phyloP scores from a whole-genome alignment of 257 asterid species.

The Prunella vulgaris region DNA sequence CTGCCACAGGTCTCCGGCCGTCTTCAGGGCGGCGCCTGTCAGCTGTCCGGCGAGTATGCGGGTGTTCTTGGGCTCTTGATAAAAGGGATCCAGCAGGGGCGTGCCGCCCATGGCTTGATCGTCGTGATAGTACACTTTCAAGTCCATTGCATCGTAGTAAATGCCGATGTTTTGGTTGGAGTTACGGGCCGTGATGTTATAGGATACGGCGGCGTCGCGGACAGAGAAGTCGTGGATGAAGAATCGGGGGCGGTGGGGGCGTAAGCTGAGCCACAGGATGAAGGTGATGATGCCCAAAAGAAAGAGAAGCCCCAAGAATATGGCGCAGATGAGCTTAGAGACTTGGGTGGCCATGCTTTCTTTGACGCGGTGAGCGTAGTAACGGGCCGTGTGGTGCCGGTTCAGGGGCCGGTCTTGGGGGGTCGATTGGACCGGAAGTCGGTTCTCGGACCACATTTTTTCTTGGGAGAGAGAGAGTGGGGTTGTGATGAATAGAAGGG shows the following conservation, averaged over 20 bases:
- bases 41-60: slow-evolving; percentile 45
- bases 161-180: slow-evolving; percentile 59
- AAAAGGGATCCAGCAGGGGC: slow-evolving; percentile 43
- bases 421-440: slow-evolving; percentile 33
- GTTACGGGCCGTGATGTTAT: slow-evolving; percentile 65
- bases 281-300: slow-evolving; percentile 59
- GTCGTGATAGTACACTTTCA: slow-evolving; percentile 49
- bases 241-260: slow-evolving; percentile 90
- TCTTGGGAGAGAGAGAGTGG: background rate
- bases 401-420: slow-evolving; percentile 29
- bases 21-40: slow-evolving; percentile 46
- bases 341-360: slow-evolving; percentile 73
- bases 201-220: slow-evolving; percentile 38
- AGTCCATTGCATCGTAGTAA: slow-evolving; percentile 51
- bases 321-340: slow-evolving; percentile 67
- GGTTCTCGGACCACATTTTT: slow-evolving; percentile 25
- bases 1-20: slow-evolving; percentile 43
- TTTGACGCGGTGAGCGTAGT: slow-evolving; percentile 75
- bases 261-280: slow-evolving; percentile 82
- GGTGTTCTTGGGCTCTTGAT: slow-evolving; percentile 69
- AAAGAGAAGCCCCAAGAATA: slow-evolving; percentile 52
- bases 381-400: slow-evolving; percentile 69
- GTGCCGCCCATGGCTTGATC: slow-evolving; percentile 41
- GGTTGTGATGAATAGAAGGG: background rate
- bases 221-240: slow-evolving; percentile 54